phyloP scores from a whole-genome alignment of 2,329 filamentous ascomycete species.

The Colletotrichum spaethianum region DNA sequence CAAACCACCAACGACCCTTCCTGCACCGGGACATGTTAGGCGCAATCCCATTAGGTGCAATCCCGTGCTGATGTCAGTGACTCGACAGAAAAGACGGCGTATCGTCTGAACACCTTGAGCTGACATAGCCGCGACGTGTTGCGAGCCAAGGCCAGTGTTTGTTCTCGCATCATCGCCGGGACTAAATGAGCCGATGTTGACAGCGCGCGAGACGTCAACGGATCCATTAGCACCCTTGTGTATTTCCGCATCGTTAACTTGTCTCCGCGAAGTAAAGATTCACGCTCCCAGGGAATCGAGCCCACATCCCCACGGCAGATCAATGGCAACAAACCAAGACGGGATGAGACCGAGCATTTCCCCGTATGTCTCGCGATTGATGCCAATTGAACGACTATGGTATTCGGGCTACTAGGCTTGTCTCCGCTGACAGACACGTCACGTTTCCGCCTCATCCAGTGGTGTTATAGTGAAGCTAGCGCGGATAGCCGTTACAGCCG shows the following conservation, averaged over 20 bases:
- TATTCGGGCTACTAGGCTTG: conserved; percentile 2
- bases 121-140: neutral
- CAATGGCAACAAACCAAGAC: neutral
- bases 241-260: neutral
- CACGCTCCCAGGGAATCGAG: neutral
- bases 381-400: too few species aligned
- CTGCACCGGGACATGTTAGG: neutral
- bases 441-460: neutral
- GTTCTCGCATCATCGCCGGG: neutral
- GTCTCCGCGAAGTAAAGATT: neutral
- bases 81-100: neutral
- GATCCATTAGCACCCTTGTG: neutral
- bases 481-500: neutral
- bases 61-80: neutral
- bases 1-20: neutral
- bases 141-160: neutral
- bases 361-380: neutral
- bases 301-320: neutral
- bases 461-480: conserved; percentile 1
- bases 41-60: neutral
- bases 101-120: neutral
- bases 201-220: neutral
- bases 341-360: neutral
- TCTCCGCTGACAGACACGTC: conserved; percentile 19
- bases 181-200: neutral